Conservation (phyloP, 2,329 filamentous ascomycete genomes). For the Trichocomaceae sp. region DNA sequence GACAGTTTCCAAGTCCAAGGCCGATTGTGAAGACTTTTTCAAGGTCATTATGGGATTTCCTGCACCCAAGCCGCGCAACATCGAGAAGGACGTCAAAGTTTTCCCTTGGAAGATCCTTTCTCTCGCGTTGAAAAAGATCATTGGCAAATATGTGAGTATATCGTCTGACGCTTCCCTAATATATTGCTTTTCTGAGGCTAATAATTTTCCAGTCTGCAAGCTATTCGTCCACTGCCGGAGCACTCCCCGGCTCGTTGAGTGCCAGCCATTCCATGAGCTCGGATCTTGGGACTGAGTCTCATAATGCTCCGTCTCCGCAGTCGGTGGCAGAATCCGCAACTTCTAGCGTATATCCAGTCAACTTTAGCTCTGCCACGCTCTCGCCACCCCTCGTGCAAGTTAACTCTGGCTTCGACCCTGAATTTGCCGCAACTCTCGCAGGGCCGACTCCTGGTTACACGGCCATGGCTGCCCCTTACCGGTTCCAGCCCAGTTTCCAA, state of each 20-base stretch:
- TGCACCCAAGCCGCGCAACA: constrained; percentile 90
- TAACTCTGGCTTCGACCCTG: constrained; percentile 26
- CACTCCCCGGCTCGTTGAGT: constrained; percentile 34
- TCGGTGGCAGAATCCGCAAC: constrained; percentile 42
- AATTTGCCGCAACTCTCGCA: constrained; percentile 33
- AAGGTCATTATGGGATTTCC: constrained; percentile 98
- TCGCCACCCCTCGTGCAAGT: constrained; percentile 36
- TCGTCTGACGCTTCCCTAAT: neutral
- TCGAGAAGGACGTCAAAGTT: constrained; percentile 98
- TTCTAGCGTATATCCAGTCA: constrained; percentile 39
- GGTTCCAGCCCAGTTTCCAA: constrained; percentile 29
- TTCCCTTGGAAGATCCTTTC: constrained; percentile 92
- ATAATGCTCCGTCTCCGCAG: constrained; percentile 44
- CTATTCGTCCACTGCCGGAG: constrained; percentile 58
- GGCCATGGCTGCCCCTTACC: constrained; percentile 24
- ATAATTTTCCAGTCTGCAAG: constrained; percentile 51
- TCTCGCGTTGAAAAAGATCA: constrained; percentile 91
- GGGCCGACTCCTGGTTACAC: constrained; percentile 27
- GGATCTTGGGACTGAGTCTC: constrained; percentile 44
- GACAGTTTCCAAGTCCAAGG: constrained; percentile 87
- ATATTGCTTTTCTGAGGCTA: constrained; percentile 19
- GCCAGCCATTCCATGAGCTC: constrained; percentile 37
- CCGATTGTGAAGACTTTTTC: constrained; percentile 94
- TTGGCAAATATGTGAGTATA: constrained; percentile 78
- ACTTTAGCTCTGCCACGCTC: constrained; percentile 38